Percentiles rank a stretch among this genome's conserved stretches.
Conservation (phyloP, 768 basidiomycete genomes). For the Agaricus blazei region DNA sequence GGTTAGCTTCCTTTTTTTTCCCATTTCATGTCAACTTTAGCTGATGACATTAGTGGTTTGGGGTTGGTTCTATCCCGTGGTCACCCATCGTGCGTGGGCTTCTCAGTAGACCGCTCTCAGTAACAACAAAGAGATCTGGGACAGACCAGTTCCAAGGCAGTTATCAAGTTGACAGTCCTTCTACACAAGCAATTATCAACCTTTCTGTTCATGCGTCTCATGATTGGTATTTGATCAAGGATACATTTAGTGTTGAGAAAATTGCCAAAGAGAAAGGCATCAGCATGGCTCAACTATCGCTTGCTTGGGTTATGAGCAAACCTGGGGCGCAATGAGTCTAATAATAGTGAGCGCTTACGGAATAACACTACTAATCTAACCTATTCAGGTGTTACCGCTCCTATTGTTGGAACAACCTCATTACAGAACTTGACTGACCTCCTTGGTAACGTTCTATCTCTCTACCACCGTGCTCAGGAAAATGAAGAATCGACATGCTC, state of each 20-base stretch:
- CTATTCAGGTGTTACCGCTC: conserved; percentile 39
- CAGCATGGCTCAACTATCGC: conserved; percentile 51
- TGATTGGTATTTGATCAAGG: not conserved
- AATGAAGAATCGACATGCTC: no score
- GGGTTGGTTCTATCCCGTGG: conserved; percentile 56
- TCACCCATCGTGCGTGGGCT: conserved; percentile 51
- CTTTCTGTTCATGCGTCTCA: not conserved
- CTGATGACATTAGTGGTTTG: conserved; percentile 31
- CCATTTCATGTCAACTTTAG: no score
- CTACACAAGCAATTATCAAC: conserved; percentile 30
- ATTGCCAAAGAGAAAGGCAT: conserved; percentile 45
- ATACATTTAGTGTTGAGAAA: conserved; percentile 39
- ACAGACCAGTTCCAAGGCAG: conserved; percentile 24
- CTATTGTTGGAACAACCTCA: conserved; percentile 51
- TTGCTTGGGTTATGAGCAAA: conserved; percentile 46
- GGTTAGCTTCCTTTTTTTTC: conserved; percentile 18
- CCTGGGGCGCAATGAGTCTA: conserved; percentile 20
- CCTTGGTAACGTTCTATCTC: conserved; percentile 27
- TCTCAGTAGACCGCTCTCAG: conserved; percentile 36
- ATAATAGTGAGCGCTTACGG: not conserved
- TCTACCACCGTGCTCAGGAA: no score
- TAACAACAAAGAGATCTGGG: conserved; percentile 33
- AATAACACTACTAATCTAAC: no score
- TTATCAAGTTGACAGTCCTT: conserved; percentile 16
- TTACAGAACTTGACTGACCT: conserved; percentile 47